Percentiles rank a stretch among this genome's conserved stretches.
These are phyloP conservation scores for Arctostaphylos glauca DNA, from an alignment of 148 eudicot genomes.

Conservation along the genomic window DNA sequence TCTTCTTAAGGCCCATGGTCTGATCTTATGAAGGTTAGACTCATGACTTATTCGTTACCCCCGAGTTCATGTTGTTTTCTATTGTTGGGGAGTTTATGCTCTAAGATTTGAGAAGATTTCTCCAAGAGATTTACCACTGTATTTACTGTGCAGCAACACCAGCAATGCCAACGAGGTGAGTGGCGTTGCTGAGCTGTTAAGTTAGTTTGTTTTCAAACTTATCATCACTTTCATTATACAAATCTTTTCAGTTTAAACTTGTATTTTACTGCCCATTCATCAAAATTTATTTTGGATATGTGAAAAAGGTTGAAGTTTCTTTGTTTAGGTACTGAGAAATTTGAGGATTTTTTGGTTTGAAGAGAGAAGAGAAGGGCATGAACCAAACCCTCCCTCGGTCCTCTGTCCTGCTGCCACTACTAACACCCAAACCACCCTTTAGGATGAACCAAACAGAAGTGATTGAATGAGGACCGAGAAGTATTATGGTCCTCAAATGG, in stretches of 20 bases:
- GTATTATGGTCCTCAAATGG: background rate
- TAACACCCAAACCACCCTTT: no score
- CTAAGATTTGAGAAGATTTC: background rate
- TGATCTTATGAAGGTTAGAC: background rate
- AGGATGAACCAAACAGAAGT: no score
- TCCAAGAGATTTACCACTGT: background rate
- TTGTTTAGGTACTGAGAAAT: background rate
- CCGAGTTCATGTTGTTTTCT: background rate
- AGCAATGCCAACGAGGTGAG: background rate
- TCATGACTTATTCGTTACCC: background rate
- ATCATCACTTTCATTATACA: background rate
- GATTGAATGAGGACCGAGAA: background rate
- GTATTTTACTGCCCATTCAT: background rate
- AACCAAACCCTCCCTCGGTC: background rate
- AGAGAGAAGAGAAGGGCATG: background rate
- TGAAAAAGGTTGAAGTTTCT: background rate
- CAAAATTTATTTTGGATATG: background rate
- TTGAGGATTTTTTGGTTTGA: background rate
- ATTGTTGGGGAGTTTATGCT: background rate
- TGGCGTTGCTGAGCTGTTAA: background rate
- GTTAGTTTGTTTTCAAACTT: background rate
- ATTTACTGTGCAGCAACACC: background rate
- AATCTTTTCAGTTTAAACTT: background rate
- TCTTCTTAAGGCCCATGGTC: background rate
- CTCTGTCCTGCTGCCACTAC: background rate